Percentiles rank a stretch among this genome's conserved stretches.
Evolutionary conservation across 2,329 filamentous ascomycete species (phyloP).

Genomic region (Whalleya microplaca): DNA sequence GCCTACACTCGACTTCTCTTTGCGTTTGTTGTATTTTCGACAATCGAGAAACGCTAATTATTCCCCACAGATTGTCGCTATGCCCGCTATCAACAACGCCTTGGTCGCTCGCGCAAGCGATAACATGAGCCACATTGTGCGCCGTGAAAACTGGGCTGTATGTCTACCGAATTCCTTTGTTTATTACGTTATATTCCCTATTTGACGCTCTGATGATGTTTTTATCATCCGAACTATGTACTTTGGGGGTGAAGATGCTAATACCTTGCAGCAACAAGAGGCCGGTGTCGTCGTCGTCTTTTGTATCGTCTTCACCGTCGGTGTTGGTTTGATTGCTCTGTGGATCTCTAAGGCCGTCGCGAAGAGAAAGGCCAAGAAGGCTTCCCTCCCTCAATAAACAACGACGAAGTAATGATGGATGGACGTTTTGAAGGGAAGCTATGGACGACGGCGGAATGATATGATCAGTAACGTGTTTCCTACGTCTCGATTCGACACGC

Average conservation of each 20-base stretch:
- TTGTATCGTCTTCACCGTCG: conserved; percentile 41
- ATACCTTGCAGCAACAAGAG: conserved; percentile 32
- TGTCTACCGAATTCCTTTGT: conserved; percentile 12
- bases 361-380: conserved; percentile 36
- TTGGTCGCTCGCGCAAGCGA: conserved; percentile 40
- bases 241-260: conserved; percentile 17
- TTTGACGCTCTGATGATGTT: too few relatives aligned
- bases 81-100: conserved; percentile 41
- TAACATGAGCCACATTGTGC: conserved; percentile 34
- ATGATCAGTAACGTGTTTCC: conserved; percentile 25
- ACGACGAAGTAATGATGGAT: conserved; percentile 10
- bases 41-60: conserved; percentile 11
- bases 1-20: conserved; percentile 1
- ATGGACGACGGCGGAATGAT: conserved; percentile 21
- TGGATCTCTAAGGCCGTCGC: conserved; percentile 36
- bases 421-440: conserved; percentile 13
- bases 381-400: conserved; percentile 27
- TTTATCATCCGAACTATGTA: too few relatives aligned
- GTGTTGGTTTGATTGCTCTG: conserved; percentile 33
- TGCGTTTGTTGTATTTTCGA: not conserved
- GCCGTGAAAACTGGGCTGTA: conserved; percentile 38
- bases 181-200: not conserved
- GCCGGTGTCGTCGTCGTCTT: conserved; percentile 41
- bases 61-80: conserved; percentile 29
- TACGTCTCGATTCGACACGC: conserved; percentile 26